phyloP scores from a whole-genome alignment of 2,329 filamentous ascomycete genomes.

The Pestalotiopsis sp. region DNA sequence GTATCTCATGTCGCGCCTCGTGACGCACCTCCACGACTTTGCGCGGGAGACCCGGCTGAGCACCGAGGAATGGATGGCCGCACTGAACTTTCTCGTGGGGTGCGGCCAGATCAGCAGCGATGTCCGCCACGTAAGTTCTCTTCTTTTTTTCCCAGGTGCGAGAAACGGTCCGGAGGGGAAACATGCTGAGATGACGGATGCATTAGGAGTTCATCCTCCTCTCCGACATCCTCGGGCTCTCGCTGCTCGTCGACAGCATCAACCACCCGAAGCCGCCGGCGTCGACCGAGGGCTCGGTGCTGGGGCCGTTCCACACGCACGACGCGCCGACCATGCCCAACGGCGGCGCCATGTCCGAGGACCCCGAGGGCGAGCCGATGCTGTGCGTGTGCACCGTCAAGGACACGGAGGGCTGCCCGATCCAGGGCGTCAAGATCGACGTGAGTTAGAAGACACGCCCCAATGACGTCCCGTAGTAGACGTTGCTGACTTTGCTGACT shows the following conservation, averaged over 20 bases:
- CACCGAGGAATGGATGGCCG: conserved; percentile 78
- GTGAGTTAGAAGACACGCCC: no score
- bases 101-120: conserved; percentile 76
- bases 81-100: conserved; percentile 70
- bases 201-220: conserved; percentile 78
- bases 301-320: conserved; percentile 84
- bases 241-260: conserved; percentile 79
- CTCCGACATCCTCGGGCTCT: conserved; percentile 78
- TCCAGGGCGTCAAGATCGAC: conserved; percentile 72
- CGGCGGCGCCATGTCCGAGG: conserved; percentile 68
- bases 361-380: conserved; percentile 70
- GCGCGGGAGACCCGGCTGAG: conserved; percentile 77
- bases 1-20: conserved; percentile 74
- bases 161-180: no score
- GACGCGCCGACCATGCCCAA: conserved; percentile 63
- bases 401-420: conserved; percentile 64
- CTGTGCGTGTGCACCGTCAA: conserved; percentile 75
- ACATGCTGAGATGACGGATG: not conserved
- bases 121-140: conserved; percentile 65
- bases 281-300: conserved; percentile 77
- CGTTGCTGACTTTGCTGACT: no score
- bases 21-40: conserved; percentile 81
- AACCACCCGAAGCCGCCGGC: conserved; percentile 77
- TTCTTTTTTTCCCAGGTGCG: not conserved
- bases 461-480: no score